Evolutionary conservation across 192 early-diverging fungal genomes (phyloP), one percentile per base, ranked within the genome.

Genomic region (Linnemannia hyalina): DNA sequence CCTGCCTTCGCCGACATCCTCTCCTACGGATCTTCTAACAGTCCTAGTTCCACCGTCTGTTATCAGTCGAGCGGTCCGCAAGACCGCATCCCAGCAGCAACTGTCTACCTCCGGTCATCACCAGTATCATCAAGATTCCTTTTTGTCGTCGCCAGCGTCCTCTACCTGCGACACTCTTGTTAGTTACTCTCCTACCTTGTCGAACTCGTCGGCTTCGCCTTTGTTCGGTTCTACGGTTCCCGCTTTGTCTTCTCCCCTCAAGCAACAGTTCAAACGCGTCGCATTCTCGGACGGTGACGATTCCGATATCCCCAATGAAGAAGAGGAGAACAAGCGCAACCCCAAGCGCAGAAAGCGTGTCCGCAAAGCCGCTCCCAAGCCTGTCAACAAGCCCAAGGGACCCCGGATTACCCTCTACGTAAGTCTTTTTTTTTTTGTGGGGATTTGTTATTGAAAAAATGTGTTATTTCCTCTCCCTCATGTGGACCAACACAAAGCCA

Each of bases 301-400:
- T 38, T 44, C 65, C 1, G 73, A 75, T 49, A 15, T 44, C 1
- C 54, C 32, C 32, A 46, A 69, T 23, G 54, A 55, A 9, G 54
- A 75, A 6, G 38, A 74, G 9, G 74, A 74, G 47, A 40, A 46
- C 42, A 55, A 40, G 13, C 1, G 6, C 40, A 52, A 26, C 2
- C 9, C 20, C 36, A 80, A 73, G 60, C 57, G 46, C 22, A 82
- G 68, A 42, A 82, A 72, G n/a, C 68, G 80, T 16, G 49, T 46
- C 36, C 68, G 80, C 16, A 26, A 44, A 2, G 26, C 41, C 32
- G 6, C 22, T 4, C 9, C n/a, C 74, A 82, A 82, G 73, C n/a
- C 46, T 3, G 5, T 9, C 32, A 38, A 10, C 54, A 80, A 80
- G 63, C 49, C 68, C 80, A 82, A 71, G 23, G 52, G 42, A 4